phyloP scores from a whole-genome alignment of 1,284 basidiomycete genomes.

The Phellinidium pouzarii region DNA sequence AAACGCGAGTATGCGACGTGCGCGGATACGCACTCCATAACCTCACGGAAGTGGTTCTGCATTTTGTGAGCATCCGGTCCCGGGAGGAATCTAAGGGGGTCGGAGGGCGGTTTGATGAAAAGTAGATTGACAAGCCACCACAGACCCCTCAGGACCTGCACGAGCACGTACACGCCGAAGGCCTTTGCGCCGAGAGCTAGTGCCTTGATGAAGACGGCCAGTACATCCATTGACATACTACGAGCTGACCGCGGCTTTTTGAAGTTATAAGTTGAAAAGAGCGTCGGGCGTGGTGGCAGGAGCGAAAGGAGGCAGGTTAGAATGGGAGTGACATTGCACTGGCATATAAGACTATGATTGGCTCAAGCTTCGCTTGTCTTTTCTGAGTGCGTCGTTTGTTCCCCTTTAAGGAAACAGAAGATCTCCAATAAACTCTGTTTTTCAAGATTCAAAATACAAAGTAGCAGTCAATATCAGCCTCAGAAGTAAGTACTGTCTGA shows the following conservation, averaged over 20 bases:
- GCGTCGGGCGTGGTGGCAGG: not conserved
- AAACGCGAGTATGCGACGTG: no score
- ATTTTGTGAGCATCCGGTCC: slow-evolving; percentile 38
- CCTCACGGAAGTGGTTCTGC: slow-evolving; percentile 36
- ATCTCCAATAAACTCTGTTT: no score
- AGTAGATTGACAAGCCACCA: slow-evolving; percentile 38
- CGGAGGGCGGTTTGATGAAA: slow-evolving; percentile 36
- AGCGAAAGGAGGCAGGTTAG: no score
- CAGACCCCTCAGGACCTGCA: slow-evolving; percentile 29
- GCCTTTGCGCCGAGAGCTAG: slow-evolving; percentile 5
- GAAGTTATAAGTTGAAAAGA: no score
- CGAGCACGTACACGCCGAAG: slow-evolving; percentile 19
- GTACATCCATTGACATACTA: not conserved
- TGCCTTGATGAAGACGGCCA: not conserved
- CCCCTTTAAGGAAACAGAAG: not conserved
- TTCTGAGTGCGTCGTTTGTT: slow-evolving; percentile 2
- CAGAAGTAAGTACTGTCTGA: no score
- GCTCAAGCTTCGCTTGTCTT: not conserved
- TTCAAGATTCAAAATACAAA: no score
- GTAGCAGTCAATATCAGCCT: no score
- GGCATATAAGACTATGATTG: not conserved
- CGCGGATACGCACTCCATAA: slow-evolving; percentile 36
- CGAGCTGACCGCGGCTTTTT: no score
- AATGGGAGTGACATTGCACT: not conserved
- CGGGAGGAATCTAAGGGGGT: slow-evolving; percentile 41